Percentiles rank a stretch among this genome's conserved stretches.
phyloP scores from a whole-genome alignment of 371 early-diverging fungal genomes.

The Chytridium lagenaria region DNA sequence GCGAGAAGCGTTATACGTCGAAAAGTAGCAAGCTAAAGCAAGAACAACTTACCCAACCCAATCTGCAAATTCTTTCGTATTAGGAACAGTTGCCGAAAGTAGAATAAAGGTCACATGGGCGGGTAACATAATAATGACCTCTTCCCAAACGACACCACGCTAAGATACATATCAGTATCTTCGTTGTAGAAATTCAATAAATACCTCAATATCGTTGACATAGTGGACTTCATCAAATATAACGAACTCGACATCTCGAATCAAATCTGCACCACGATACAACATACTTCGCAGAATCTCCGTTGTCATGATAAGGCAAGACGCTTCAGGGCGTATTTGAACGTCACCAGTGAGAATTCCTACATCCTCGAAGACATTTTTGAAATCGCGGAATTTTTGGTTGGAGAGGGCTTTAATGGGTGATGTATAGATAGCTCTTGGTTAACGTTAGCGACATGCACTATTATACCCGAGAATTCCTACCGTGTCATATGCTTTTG shows the following conservation, averaged over 20 bases:
- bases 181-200: not conserved
- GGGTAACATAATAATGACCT: constrained; percentile 99
- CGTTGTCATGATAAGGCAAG: constrained; percentile 99
- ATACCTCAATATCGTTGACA: constrained; percentile 93
- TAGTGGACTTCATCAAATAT: constrained; percentile 99
- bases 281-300: constrained; percentile 99
- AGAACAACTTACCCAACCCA: constrained; percentile 89
- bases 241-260: constrained; percentile 98
- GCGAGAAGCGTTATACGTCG: not conserved
- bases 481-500: constrained; percentile 93
- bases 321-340: constrained; percentile 95
- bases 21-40: not conserved
- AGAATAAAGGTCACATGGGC: constrained; percentile 92
- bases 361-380: constrained; percentile 87
- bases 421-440: constrained; percentile 96
- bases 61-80: constrained; percentile 98
- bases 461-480: not conserved
- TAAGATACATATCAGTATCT: constrained; percentile 36
- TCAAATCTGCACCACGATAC: constrained; percentile 95
- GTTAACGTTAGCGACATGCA: not conserved
- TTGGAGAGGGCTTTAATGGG: constrained; percentile 99
- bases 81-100: constrained; percentile 99
- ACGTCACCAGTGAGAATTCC: constrained; percentile 99
- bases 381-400: constrained; percentile 99
- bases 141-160: constrained; percentile 99